Conservation (phyloP, 2,329 filamentous ascomycete genomes). For the Escovopsis sp. region DNA sequence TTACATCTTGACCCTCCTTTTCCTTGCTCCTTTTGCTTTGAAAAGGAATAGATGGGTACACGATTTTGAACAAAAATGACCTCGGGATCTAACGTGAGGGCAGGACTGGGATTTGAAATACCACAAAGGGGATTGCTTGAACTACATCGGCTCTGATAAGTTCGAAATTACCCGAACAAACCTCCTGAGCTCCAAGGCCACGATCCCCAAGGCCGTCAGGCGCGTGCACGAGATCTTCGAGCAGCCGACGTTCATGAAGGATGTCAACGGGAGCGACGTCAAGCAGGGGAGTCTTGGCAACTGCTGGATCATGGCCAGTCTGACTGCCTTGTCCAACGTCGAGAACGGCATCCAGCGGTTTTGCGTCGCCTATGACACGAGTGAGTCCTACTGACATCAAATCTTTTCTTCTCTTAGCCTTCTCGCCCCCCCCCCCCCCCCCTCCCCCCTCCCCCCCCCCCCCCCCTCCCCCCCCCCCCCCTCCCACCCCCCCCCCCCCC, state of each 20-base stretch:
- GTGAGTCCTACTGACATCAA: too few species aligned
- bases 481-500: too few species aligned
- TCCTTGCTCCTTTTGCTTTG: too few species aligned
- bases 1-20: background rate
- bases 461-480: too few species aligned
- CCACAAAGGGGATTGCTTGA: conserved; percentile 39
- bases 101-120: conserved; percentile 56
- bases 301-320: conserved; percentile 68
- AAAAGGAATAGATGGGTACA: too few species aligned
- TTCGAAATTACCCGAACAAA: conserved; percentile 35
- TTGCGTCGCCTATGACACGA: conserved; percentile 59
- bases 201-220: conserved; percentile 59
- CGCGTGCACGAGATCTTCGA: conserved; percentile 61
- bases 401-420: too few species aligned
- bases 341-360: conserved; percentile 53
- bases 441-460: too few species aligned
- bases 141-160: conserved; percentile 33
- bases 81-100: conserved; percentile 6
- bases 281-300: conserved; percentile 67
- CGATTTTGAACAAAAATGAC: too few species aligned
- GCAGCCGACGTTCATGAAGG: conserved; percentile 51
- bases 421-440: too few species aligned
- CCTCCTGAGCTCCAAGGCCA: conserved; percentile 29
- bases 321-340: conserved; percentile 64
- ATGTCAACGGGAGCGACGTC: conserved; percentile 55